Base-by-base conservation (phyloP, 306 rosid species). In the Mimosa bimucronata region DNA sequence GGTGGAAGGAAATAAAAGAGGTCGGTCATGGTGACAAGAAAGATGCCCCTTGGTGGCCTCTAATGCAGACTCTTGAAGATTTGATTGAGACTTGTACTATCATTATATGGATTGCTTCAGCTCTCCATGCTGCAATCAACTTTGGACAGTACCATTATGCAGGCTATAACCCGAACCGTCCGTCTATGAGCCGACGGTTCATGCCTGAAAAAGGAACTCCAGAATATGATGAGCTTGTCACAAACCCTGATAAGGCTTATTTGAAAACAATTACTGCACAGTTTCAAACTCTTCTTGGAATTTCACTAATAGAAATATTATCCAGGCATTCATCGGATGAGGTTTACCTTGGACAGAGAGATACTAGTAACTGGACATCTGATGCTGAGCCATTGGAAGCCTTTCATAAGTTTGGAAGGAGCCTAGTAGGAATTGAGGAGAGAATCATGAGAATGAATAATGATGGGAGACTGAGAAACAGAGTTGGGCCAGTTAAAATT, bases 401-500 rank as follows among this genome's bases (percentile, higher is more conserved):
- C 8, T 94, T 94, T 70, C 79, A 84, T 19, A 85, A 61, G 55
- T 90, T 92, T 55, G 89, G 93, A 15, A 71, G 66, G 31, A 87
- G 79, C 41, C 83, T 91, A 44, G 83, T 52, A 8, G 87, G 80
- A 16, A 85, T 91, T 50, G 97, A 91, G 81, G 80, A 76, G 4
- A 86, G 65, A 73, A 94, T 90, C 16, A 16, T 41, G 40, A 70
- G 18, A 28, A 86, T 78, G 92, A 91, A 91, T 81, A 79, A 42
- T 70, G 91, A 94, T 77, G 77, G 66, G 87, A 83, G 57, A 45
- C 81, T 89, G 66, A 88, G 76, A 58, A 94, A 90, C 79, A 77
- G 97, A 46, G 85, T 71, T 78, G 95, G 97, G 1, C 88, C 92
- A 9, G 95, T 90, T 37, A 82, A 87, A 80, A 23, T 91, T 83